Conservation (phyloP, 176 grass and related monocot genomes). For the Carex littledalei region DNA sequence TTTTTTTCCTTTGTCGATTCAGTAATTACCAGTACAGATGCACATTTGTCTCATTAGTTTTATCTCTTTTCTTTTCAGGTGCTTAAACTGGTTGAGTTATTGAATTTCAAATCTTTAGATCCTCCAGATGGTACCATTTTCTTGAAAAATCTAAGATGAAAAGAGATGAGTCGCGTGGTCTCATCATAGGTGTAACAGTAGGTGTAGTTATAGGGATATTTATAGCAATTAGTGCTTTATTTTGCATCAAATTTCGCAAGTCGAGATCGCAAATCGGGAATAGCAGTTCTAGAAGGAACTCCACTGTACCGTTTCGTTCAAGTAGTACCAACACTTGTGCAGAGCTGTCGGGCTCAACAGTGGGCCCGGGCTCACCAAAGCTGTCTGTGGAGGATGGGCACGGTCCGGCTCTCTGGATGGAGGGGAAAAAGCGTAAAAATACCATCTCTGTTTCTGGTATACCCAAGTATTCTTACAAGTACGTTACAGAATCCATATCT, state of each 20-base stretch:
- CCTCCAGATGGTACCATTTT: background rate
- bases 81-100: background rate
- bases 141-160: conserved; percentile 17
- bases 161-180: conserved; percentile 47
- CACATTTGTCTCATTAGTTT: background rate
- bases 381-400: conserved; percentile 29
- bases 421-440: conserved; percentile 53
- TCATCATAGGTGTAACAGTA: conserved; percentile 62
- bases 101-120: background rate
- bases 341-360: conserved; percentile 55
- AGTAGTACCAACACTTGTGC: conserved; percentile 44
- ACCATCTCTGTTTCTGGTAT: conserved; percentile 75
- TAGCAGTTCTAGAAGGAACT: conserved; percentile 72
- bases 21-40: background rate
- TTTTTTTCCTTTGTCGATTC: background rate
- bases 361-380: conserved; percentile 51
- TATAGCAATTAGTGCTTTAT: conserved; percentile 51
- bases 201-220: conserved; percentile 74
- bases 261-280: conserved; percentile 49
- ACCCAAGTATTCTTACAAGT: conserved; percentile 92
- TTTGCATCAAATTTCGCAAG: conserved; percentile 59
- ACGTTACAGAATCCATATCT: conserved; percentile 27
- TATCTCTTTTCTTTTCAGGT: background rate
- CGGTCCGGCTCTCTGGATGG: conserved; percentile 30
- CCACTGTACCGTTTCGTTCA: conserved; percentile 47